phyloP scores from a whole-genome alignment of 163 green algal genomes.

The Scenedesmus sp. region DNA sequence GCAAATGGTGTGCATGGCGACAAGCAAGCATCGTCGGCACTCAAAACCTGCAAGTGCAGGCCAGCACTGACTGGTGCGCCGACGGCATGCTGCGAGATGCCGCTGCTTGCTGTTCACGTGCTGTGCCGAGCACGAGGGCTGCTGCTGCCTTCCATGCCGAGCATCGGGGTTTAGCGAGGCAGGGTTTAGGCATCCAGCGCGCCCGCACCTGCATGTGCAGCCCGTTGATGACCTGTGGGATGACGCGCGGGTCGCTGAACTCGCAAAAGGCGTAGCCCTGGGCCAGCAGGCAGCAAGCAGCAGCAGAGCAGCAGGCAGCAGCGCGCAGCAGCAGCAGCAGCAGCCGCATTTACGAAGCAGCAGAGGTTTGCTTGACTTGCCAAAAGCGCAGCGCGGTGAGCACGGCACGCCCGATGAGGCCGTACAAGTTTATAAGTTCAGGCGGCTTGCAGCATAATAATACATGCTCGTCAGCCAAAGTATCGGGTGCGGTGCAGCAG shows the following conservation, averaged over 20 bases:
- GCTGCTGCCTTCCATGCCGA: too few relatives aligned
- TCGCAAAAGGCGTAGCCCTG: constrained; percentile 92
- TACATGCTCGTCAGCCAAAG: background rate
- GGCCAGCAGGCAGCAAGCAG: too few relatives aligned
- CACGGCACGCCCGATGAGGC: background rate
- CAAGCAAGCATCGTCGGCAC: background rate
- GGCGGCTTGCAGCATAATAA: background rate
- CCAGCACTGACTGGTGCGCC: background rate
- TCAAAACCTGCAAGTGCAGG: background rate
- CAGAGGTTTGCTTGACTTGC: background rate
- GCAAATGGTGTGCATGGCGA: too few relatives aligned
- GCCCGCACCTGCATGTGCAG: constrained; percentile 72
- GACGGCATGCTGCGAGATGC: constrained; percentile 59
- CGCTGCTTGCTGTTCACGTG: too few relatives aligned
- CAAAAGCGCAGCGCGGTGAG: too few relatives aligned
- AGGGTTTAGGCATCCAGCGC: too few relatives aligned
- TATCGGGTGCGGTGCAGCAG: too few relatives aligned
- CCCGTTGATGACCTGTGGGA: constrained; percentile 77
- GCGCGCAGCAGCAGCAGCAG: constrained; percentile 6
- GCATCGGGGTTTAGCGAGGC: too few relatives aligned
- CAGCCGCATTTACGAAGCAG: background rate
- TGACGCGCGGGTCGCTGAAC: constrained; percentile 74
- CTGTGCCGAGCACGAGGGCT: too few relatives aligned
- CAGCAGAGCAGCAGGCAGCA: background rate
- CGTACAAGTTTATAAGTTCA: too few relatives aligned